phyloP scores from a whole-genome alignment of 257 asterid species.

The Parsonsia alboflavescens region DNA sequence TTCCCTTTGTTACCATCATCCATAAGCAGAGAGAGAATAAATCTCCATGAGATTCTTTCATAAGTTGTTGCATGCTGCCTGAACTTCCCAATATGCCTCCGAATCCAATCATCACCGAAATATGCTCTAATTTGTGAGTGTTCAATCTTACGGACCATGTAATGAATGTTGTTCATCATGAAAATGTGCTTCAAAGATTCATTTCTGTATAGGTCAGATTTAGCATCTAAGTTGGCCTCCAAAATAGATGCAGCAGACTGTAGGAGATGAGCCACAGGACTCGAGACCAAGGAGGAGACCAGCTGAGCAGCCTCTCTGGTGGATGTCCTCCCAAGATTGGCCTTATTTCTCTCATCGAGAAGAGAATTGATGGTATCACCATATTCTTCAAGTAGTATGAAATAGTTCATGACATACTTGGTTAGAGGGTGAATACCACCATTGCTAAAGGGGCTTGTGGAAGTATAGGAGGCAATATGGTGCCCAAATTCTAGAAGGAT shows the following conservation, averaged over 20 bases:
- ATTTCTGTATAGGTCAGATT: constrained; percentile 37
- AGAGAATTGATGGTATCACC: constrained; percentile 42
- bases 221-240: constrained; percentile 47
- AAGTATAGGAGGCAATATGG: constrained; percentile 31
- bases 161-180: constrained; percentile 72
- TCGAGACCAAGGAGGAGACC: constrained; percentile 9
- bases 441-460: constrained; percentile 33
- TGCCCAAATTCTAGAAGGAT: constrained; percentile 71
- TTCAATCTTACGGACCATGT: constrained; percentile 55
- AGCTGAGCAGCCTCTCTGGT: constrained; percentile 13
- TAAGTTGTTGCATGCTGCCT: constrained; percentile 46
- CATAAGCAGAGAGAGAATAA: constrained; percentile 28
- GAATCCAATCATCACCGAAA: constrained; percentile 64
- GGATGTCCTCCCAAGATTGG: constrained; percentile 9
- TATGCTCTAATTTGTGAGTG: constrained; percentile 36
- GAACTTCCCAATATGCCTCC: constrained; percentile 33
- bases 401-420: constrained; percentile 61
- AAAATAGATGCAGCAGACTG: constrained; percentile 38
- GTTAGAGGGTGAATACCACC: constrained; percentile 62
- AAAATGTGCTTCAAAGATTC: constrained; percentile 46
- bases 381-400: constrained; percentile 47
- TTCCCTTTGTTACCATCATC: constrained; percentile 45
- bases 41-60: constrained; percentile 50
- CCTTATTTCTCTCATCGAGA: constrained; percentile 30
- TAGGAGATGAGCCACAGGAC: constrained; percentile 38